Base-by-base conservation (phyloP, 2,329 filamentous ascomycete genomes). In the Aureobasidium sp. region DNA sequence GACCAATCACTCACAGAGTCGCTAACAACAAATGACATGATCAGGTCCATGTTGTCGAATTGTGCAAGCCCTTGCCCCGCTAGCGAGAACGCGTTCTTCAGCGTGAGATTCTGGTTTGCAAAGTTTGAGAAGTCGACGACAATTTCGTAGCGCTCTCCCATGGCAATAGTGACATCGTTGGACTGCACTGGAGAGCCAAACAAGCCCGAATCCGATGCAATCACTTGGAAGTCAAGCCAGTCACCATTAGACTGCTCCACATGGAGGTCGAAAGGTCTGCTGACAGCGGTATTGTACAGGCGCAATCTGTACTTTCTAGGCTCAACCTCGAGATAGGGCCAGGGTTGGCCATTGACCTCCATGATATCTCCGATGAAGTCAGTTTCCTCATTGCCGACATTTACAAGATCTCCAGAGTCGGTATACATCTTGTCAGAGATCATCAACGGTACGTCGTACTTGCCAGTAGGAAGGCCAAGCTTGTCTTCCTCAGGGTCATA, bases 261-360 rank as follows among this genome's bases (percentile, higher is more conserved):
- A 60, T 74, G 77, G 7, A 81, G 64, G n/a, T 70, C 65, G 55
- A 76, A 80, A n/a, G 71, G 70, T 47, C 74, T 64, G 21, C 70
- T 74, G 45, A 77, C 60, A 17, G 73, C 70, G 12, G 72, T 71
- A 62, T 81, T 73, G 29, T 79, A 71, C 49, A 81, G 60, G 2
- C 79, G 69, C 57, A 83, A 73, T 17, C 79, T 75, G 63, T 83
- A 82, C 62, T 81, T 82, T 61, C 79, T 73, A 6, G 77, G 78
- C 64, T 83, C 75, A 7, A 81, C 79, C 22, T 74, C 70, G 10
- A 80, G 59, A 57, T 71, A 81, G 2, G 79, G 79, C 79, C 79
- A 83, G 2, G 79, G 79, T 57, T 79, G 74, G 2, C 75, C 75
- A 58, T 82, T 81, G 53, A 81, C 79, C 44, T 80, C 73, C 47